phyloP scores from a whole-genome alignment of 495 filamentous ascomycete species.

The Polyplosphaeria fusca region DNA sequence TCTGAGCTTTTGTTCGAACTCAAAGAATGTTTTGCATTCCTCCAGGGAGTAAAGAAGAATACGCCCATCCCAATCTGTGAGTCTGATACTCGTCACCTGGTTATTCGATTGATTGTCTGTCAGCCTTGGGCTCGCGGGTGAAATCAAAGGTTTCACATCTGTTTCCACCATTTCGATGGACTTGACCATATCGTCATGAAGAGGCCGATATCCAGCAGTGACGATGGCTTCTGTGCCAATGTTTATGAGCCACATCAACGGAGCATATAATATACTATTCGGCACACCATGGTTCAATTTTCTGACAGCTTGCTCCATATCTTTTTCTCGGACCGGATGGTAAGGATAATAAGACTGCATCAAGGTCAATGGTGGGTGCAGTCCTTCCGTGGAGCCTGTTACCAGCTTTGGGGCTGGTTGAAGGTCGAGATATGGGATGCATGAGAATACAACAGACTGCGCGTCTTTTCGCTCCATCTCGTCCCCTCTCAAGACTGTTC shows the following conservation, averaged over 20 bases:
- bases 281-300: slow-evolving; percentile 8
- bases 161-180: slow-evolving; percentile 23
- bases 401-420: slow-evolving; percentile 5
- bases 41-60: slow-evolving; percentile 15
- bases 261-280: slow-evolving; percentile 22
- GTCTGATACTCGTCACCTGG: slow-evolving; percentile 2
- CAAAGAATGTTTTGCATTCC: slow-evolving; percentile 23
- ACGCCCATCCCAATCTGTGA: slow-evolving; percentile 22
- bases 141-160: slow-evolving; percentile 3
- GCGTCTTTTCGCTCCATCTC: slow-evolving; percentile 3
- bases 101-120: not conserved
- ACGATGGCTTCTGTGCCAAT: slow-evolving; percentile 17
- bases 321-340: slow-evolving; percentile 19
- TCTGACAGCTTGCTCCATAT: slow-evolving; percentile 26
- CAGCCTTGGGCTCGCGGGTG: not conserved
- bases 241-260: slow-evolving; percentile 25
- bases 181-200: slow-evolving; percentile 15
- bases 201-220: slow-evolving; percentile 15
- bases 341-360: slow-evolving; percentile 31
- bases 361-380: slow-evolving; percentile 18
- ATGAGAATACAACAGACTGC: slow-evolving; percentile 26
- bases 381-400: not conserved
- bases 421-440: slow-evolving; percentile 21
- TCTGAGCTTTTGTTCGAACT: slow-evolving; percentile 25
- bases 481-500: slow-evolving; percentile 24